A percentile compares a stretch with the other conserved stretches of the same genome.
phyloP scores from a whole-genome alignment of 768 basidiomycete species.

The Dacryopinax primogenitus region DNA sequence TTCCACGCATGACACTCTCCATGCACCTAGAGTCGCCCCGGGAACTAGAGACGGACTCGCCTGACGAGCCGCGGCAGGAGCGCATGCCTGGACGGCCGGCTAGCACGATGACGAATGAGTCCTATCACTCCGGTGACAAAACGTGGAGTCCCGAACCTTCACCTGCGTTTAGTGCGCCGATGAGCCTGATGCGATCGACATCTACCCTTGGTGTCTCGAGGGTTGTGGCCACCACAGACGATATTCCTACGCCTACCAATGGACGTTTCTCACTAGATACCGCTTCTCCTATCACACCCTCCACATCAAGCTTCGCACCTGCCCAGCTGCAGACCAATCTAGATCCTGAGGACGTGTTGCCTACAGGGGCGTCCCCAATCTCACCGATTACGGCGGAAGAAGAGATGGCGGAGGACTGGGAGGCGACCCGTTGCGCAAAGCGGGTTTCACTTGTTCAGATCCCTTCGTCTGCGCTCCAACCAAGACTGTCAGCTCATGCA shows the following conservation, averaged over 20 bases:
- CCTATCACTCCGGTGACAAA: background rate
- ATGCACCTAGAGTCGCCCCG: background rate
- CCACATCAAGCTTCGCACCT: background rate
- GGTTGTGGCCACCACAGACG: background rate
- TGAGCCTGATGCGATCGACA: background rate
- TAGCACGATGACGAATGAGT: background rate
- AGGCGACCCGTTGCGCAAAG: conserved; percentile 70
- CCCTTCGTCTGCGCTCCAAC: conserved; percentile 8
- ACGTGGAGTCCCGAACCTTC: background rate
- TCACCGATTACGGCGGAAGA: background rate
- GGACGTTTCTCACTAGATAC: background rate
- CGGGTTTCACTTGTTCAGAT: conserved; percentile 61
- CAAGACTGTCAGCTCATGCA: conserved; percentile 5
- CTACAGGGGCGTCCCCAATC: background rate
- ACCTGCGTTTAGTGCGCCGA: background rate
- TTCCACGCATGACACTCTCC: conserved; percentile 11
- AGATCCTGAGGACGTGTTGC: background rate
- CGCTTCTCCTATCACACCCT: background rate
- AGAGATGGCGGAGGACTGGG: conserved; percentile 80
- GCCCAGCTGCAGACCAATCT: background rate
- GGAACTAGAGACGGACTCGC: background rate
- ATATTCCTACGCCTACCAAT: background rate
- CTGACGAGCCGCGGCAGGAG: background rate
- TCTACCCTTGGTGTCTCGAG: background rate
- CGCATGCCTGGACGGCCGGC: background rate